phyloP scores from a whole-genome alignment of 1,284 basidiomycete species.

The Trametes versicolor region DNA sequence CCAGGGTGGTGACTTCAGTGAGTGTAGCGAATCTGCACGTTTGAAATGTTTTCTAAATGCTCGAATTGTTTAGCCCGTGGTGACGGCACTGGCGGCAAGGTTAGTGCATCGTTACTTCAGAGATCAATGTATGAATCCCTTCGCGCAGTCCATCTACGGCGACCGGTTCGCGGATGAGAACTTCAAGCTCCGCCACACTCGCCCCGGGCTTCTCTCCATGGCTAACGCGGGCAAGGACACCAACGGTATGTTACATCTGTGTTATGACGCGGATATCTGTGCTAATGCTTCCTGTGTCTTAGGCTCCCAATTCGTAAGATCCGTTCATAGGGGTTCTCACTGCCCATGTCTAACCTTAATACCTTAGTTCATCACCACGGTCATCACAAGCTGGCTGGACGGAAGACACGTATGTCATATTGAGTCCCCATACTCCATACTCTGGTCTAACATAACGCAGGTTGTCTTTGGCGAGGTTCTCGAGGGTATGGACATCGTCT shows the following conservation, averaged over 20 bases:
- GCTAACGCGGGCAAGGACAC: constrained; percentile 92
- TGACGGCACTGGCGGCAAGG: constrained; percentile 70
- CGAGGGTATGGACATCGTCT: constrained; percentile 89
- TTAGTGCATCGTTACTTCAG: constrained; percentile 25
- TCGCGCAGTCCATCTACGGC: constrained; percentile 61
- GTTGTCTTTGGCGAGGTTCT: constrained; percentile 93
- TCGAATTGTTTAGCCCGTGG: constrained; percentile 51
- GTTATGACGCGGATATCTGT: constrained; percentile 13
- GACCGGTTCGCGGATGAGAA: constrained; percentile 76
- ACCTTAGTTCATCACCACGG: constrained; percentile 83
- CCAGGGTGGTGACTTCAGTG: constrained; percentile 79
- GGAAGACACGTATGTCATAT: constrained; percentile 69
- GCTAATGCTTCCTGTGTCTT: constrained; percentile 1
- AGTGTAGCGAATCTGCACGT: constrained; percentile 27
- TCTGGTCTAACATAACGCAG: constrained; percentile 46
- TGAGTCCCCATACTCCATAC: neutral
- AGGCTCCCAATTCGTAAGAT: constrained; percentile 86
- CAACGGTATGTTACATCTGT: constrained; percentile 63
- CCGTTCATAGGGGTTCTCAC: constrained; percentile 12
- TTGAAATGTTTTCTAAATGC: neutral
- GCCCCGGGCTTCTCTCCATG: constrained; percentile 90
- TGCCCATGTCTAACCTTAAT: neutral
- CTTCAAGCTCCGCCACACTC: constrained; percentile 94
- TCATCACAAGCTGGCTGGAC: constrained; percentile 81
- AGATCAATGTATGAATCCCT: neutral